A percentile compares a stretch with the other conserved stretches of the same genome.
phyloP scores from a whole-genome alignment of 495 filamentous ascomycete genomes.

The Aspergillus conjunctus region DNA sequence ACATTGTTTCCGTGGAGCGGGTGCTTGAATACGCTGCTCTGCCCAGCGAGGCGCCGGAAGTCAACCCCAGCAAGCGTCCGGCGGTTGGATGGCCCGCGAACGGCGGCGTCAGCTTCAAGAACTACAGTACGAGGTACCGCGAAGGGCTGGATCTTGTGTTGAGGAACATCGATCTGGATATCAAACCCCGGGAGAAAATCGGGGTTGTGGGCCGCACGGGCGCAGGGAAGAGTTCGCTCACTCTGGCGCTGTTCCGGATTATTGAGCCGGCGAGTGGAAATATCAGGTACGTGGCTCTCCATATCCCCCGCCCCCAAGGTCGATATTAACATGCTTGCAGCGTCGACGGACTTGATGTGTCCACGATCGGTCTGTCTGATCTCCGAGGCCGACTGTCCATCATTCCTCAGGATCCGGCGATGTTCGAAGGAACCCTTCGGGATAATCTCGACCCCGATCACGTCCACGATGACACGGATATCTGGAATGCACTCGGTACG shows the following conservation, averaged over 20 bases:
- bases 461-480: conserved; percentile 95
- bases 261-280: conserved; percentile 81
- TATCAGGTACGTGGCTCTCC: conserved; percentile 65
- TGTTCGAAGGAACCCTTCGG: conserved; percentile 92
- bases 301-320: too few species aligned
- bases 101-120: conserved; percentile 84
- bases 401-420: conserved; percentile 96
- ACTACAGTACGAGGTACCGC: conserved; percentile 92
- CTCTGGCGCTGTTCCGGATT: conserved; percentile 89
- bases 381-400: conserved; percentile 88
- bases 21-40: conserved; percentile 92
- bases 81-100: conserved; percentile 70
- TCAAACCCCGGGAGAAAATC: conserved; percentile 95
- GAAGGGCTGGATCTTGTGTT: conserved; percentile 85
- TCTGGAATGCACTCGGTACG: conserved; percentile 93
- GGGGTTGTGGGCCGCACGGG: conserved; percentile 95
- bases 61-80: too few species aligned
- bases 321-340: too few species aligned
- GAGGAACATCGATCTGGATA: conserved; percentile 85
- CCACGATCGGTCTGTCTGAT: conserved; percentile 84
- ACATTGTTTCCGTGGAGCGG: conserved; percentile 96
- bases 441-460: conserved; percentile 95
- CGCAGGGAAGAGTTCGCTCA: conserved; percentile 93
- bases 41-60: conserved; percentile 72
- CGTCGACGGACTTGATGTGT: conserved; percentile 65